Base-by-base conservation (phyloP, 257 asterid species). In the Plantago ovata region DNA sequence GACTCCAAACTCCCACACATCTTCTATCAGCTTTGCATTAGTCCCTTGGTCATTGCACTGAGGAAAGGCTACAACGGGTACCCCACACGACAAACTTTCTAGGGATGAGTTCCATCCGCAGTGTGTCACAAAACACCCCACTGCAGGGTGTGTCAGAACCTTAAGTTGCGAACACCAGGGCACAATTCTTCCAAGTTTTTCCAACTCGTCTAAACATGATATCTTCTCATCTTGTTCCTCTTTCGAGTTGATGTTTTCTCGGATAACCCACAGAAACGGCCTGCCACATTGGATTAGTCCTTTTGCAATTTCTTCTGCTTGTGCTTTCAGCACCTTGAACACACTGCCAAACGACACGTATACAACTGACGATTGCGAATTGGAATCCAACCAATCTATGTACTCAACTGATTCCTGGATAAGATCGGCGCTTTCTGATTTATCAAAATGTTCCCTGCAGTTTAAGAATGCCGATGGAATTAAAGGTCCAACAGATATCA, bases 61-160 rank as follows among this genome's bases (percentile, higher is more conserved):
- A 0, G 93, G 88, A 24, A 69, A 76, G 0, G 84, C 88, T 58
- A 84, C 81, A 9, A 74, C 43, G 0, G 84, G 84, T 0, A 79
- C 77, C 0, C 86, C 84, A 10, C 81, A 71, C 0, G 72, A 47
- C 0, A 75, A 2, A 52, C 86, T 84, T 59, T 84, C 94, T 1
- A 84, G 43, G 2, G 81, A 77, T 36, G 94, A 84, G 62, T 81
- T 84, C 89, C 86, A 84, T 4, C 94, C 94, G 13, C 89, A 84
- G 19, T 84, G 94, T 9, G 79, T 71, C 19, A 84, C 53, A 9
- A 84, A 84, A 58, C 89, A 84, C 2, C 84, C 86, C 41, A 81
- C 5, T 3, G 94, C 66, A 0, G 75, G 75, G 51, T 84, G 82
- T 4, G 58, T 72, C 18, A 83, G 64, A 6, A 84, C 89, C 66